Evolutionary conservation across 225 moss, liverwort and hornwort genomes (phyloP).

Genomic region (Physcomitrellopsis africana): DNA sequence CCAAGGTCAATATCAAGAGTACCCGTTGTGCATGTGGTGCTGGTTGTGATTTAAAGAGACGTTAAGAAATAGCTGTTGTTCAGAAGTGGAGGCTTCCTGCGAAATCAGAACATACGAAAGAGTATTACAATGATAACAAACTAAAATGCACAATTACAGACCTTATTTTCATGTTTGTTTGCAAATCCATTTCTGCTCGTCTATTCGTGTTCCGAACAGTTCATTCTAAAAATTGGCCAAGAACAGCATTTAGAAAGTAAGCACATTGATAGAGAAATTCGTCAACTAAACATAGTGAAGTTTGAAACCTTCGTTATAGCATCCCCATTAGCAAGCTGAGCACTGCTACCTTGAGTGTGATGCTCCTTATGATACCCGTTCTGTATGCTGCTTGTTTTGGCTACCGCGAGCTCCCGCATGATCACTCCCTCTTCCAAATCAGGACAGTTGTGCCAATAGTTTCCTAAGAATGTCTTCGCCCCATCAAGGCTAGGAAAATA

Average conservation of each 20-base stretch:
- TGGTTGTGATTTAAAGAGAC: slow-evolving; percentile 50
- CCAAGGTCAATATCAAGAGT: slow-evolving; percentile 9
- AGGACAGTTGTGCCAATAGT: slow-evolving; percentile 60
- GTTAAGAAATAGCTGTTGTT: slow-evolving; percentile 35
- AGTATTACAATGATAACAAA: not conserved
- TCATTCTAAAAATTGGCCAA: too few relatives aligned
- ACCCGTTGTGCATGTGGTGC: slow-evolving; percentile 49
- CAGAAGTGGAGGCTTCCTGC: slow-evolving; percentile 37
- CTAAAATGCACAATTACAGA: too few relatives aligned
- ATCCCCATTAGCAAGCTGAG: slow-evolving; percentile 11
- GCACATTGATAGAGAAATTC: not conserved
- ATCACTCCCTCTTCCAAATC: slow-evolving; percentile 58
- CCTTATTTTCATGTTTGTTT: too few relatives aligned
- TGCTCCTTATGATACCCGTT: not conserved
- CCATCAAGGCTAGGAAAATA: slow-evolving; percentile 88
- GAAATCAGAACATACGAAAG: not conserved
- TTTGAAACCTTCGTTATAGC: slow-evolving; percentile 34
- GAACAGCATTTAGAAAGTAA: too few relatives aligned
- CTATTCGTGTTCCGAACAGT: too few relatives aligned
- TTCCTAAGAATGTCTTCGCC: slow-evolving; percentile 74
- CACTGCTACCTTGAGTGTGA: slow-evolving; percentile 20
- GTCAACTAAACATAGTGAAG: not conserved
- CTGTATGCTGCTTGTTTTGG: slow-evolving; percentile 31
- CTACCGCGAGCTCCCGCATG: slow-evolving; percentile 45
- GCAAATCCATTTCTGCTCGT: too few relatives aligned